A percentile compares a stretch with the other conserved stretches of the same genome.
phyloP scores from a whole-genome alignment of 2,329 filamentous ascomycete genomes.

The Monosporascus sp. region DNA sequence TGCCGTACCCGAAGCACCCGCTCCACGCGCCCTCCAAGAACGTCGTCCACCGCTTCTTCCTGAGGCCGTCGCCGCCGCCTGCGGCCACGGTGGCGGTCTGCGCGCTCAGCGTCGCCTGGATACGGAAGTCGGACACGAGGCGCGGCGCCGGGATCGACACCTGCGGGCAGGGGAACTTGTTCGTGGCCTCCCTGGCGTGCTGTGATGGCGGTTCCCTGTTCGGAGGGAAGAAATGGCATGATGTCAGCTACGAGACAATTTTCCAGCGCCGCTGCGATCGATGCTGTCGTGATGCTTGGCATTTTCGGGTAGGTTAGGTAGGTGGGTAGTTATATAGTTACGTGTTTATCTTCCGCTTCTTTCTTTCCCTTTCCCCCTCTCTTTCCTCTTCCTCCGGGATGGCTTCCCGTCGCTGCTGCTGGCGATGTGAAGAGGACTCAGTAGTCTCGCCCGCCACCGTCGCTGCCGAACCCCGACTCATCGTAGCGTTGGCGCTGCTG shows the following conservation, averaged over 20 bases:
- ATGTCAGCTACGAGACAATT: too few relatives aligned
- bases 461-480: background rate
- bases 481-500: background rate
- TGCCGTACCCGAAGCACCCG: slow-evolving; percentile 20
- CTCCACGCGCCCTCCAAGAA: slow-evolving; percentile 22
- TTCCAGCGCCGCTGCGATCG: too few relatives aligned
- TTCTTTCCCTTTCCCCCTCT: too few relatives aligned
- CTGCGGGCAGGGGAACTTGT: slow-evolving; percentile 16
- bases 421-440: too few relatives aligned
- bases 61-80: slow-evolving; percentile 6
- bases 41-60: slow-evolving; percentile 19
- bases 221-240: too few relatives aligned
- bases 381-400: too few relatives aligned
- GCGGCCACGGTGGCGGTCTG: slow-evolving; percentile 20
- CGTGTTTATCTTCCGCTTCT: too few relatives aligned
- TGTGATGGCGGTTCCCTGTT: background rate
- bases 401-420: too few relatives aligned
- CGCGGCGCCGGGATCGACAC: slow-evolving; percentile 19
- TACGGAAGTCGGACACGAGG: slow-evolving; percentile 23
- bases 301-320: too few relatives aligned
- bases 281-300: too few relatives aligned
- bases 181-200: slow-evolving; percentile 6
- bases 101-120: slow-evolving; percentile 19
- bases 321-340: too few relatives aligned
- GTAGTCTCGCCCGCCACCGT: too few relatives aligned